phyloP scores from a whole-genome alignment of 2,329 filamentous ascomycete genomes.

The Fusarium ramigenum region DNA sequence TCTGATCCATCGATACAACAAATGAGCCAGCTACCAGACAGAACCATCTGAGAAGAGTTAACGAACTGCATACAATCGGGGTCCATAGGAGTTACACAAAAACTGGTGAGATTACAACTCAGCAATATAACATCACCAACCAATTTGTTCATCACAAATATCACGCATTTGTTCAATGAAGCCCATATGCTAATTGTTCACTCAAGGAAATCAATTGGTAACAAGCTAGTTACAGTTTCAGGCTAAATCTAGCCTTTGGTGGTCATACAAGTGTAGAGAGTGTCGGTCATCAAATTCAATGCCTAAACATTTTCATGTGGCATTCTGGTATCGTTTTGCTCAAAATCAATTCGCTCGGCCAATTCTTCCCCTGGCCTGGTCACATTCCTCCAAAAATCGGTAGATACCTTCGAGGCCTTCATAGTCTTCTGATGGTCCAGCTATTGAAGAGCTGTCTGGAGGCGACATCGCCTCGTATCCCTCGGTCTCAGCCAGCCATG shows the following conservation, averaged over 20 bases:
- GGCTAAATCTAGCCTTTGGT: slow-evolving; percentile 30
- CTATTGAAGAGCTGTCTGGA: slow-evolving; percentile 55
- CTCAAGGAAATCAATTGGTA: slow-evolving; percentile 37
- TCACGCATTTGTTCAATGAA: neutral
- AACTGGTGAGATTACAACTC: neutral
- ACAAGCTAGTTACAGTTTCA: slow-evolving; percentile 26
- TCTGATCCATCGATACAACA: slow-evolving; percentile 17
- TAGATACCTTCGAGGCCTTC: slow-evolving; percentile 68
- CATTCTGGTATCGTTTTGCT: slow-evolving; percentile 35
- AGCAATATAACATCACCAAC: neutral
- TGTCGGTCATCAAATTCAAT: slow-evolving; percentile 38
- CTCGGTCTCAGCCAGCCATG: slow-evolving; percentile 59
- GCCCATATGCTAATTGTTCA: neutral
- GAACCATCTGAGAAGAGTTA: slow-evolving; percentile 1
- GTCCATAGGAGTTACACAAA: neutral
- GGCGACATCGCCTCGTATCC: slow-evolving; percentile 63
- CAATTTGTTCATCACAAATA: neutral
- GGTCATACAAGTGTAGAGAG: slow-evolving; percentile 35
- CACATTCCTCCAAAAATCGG: slow-evolving; percentile 67
- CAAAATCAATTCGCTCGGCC: slow-evolving; percentile 39
- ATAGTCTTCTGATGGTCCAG: slow-evolving; percentile 58
- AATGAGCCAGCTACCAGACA: slow-evolving; percentile 18
- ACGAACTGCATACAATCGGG: neutral
- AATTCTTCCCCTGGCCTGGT: slow-evolving; percentile 52
- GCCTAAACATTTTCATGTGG: slow-evolving; percentile 6